phyloP scores from a whole-genome alignment of 169 alveolate genomes.

The Cryptosporidium ubiquitum region DNA sequence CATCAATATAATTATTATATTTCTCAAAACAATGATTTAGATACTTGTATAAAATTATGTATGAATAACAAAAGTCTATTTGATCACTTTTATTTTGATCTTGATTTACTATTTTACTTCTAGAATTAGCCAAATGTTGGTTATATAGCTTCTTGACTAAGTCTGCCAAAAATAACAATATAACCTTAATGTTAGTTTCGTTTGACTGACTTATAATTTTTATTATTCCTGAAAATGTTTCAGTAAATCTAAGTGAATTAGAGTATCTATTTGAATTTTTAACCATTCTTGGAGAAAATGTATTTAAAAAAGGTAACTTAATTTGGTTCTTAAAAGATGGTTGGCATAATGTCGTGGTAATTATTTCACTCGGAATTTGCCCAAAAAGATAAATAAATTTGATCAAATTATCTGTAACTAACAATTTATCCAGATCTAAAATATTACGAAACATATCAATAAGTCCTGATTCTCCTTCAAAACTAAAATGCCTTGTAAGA shows the following conservation, averaged over 20 bases:
- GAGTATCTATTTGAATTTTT: neutral
- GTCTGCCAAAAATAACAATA: constrained; percentile 8
- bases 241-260: constrained; percentile 26
- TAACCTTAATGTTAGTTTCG: neutral
- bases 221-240: neutral
- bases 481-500: neutral
- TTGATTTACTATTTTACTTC: neutral
- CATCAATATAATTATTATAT: neutral
- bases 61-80: constrained; percentile 15
- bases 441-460: neutral
- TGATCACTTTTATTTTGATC: neutral
- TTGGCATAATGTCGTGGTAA: neutral
- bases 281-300: constrained; percentile 23
- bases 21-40: neutral
- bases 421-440: neutral
- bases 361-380: constrained; percentile 18
- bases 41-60: constrained; percentile 5
- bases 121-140: neutral
- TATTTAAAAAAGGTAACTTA: neutral
- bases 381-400: constrained; percentile 31
- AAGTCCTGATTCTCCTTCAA: neutral
- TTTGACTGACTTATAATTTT: neutral
- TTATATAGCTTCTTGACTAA: constrained; percentile 1
- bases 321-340: neutral
- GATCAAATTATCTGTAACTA: neutral